Evolutionary conservation across 805 yeast genomes (phyloP), one percentile per base, ranked within the genome.

Genomic region (Ogataea thermomethanolica): DNA sequence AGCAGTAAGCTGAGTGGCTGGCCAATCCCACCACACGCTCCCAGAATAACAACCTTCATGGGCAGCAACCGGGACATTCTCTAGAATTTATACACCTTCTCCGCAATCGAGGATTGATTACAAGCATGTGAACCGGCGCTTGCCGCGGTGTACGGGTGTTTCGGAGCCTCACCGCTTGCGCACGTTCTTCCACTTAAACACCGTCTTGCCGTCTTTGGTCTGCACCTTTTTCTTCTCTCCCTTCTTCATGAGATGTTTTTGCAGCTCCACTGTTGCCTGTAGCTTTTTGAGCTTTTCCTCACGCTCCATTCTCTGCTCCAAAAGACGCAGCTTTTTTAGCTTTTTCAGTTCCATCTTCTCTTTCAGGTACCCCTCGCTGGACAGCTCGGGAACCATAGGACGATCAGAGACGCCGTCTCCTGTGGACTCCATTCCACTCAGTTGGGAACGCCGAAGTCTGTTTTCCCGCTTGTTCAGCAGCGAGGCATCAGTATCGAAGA

Each of bases 1-100:
- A 87, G 70, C 44, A 88, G 71, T 39, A 89, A 76, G 9, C 95
- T 86, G 45, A 88, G 73, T 28, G 95, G 95, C 70, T 88, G 96
- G 39, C 96, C 96, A 59, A 88, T 88, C 47, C 96, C 96, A 53
- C 95, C 95, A 35, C 90, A 87, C 44, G 95, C 95, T 50, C 95
- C 95, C 36, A 81, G 73, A 42, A 87, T 88, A 45, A 93, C 76
- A 37, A 86, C 49, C 41, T 48, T 48, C 40, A 30, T 37, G 6
- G 6, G 11, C 5, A 25, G n/a, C 7, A 32, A 11, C 24, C 15
- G 10, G 22, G 8, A 29, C 23, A 27, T 27, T 10, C 23, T 11
- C 8, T 20, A 6, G 7, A 12, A 25, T 35, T 27, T 35, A 29
- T 35, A 29, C 12, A 23, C 15, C 20, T 29, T 32, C 40, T 37